Evolutionary conservation across 176 grass and related monocot species (phyloP), one percentile per base, ranked within the genome.

Genomic region (sorghum (Sorghum bicolor)): DNA sequence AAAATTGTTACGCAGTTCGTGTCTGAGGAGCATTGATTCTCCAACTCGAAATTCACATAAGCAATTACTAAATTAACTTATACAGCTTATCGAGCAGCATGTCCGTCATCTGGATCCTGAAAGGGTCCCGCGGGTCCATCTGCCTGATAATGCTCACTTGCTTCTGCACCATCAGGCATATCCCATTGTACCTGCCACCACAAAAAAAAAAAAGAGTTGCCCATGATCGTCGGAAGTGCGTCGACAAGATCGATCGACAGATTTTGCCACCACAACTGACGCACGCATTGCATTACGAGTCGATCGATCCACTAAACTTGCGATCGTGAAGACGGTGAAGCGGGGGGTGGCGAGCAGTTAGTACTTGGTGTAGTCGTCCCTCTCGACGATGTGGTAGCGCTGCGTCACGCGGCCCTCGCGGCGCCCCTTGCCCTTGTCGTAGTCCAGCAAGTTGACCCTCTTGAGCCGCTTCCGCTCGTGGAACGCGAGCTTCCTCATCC

Each of bases 51-150:
- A 1, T n/a, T 78, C 52, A 67, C 70, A 66, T 34, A 52, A 80
- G 38, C 16, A 47, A 1, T 30, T 75, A 61, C 13, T n/a, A 58
- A 8, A 10, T 39, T 48, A 28, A 79, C 90, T 85, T 87, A 98
- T 87, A 98, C 96, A 95, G 85, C 48, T 90, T 98, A 76, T 94
- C 89, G 1, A 98, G 73, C 26, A 95, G 48, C 69, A 76, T 84
- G 81, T 92, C 93, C 6, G 89, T 94, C 92, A 92, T 95, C 70
- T 94, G 48, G n/a, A 93, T 85, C 36, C 91, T 81, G 45, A 72
- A 90, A 47, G 91, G 89, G 43, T 95, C 96, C 45, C 93, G 88
- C 1, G 87, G 80, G 70, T 95, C 93, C 93, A 98, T 98, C 58
- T 98, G 96, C 80, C 90, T 98, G 67, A 98, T 75, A 39, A 89